Evolutionary conservation across 768 basidiomycete genomes (phyloP).

Genomic region (Gloeophyllum trabeum): DNA sequence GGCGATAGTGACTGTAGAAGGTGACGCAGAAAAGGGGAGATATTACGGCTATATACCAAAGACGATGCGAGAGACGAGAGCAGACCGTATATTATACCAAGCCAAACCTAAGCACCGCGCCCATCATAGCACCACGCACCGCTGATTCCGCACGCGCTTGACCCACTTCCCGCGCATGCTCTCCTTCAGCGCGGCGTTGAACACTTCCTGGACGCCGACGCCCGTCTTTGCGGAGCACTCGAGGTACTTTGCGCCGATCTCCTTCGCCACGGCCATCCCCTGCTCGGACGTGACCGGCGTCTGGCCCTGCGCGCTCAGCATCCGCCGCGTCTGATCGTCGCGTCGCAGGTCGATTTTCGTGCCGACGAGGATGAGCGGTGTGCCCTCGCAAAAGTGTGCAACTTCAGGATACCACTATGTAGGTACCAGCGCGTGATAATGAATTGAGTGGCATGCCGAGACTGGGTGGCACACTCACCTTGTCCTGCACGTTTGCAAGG

Average conservation of each 20-base stretch:
- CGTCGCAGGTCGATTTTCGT: conserved; percentile 88
- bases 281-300: conserved; percentile 74
- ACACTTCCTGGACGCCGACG: conserved; percentile 83
- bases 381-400: conserved; percentile 83
- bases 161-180: conserved; percentile 76
- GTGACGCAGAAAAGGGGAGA: background rate
- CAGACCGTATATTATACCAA: conserved; percentile 1
- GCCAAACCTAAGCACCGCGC: conserved; percentile 5
- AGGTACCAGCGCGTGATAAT: too few relatives aligned
- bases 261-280: conserved; percentile 75
- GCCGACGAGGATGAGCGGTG: conserved; percentile 84
- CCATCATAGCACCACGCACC: conserved; percentile 55
- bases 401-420: conserved; percentile 87
- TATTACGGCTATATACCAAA: background rate
- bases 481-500: conserved; percentile 84
- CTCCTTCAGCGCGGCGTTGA: conserved; percentile 79
- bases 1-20: conserved; percentile 1
- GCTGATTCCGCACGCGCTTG: conserved; percentile 55
- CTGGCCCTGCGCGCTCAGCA: conserved; percentile 85
- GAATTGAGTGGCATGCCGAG: conserved; percentile 7
- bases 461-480: conserved; percentile 45
- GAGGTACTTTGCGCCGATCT: conserved; percentile 88
- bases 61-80: background rate
- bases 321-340: conserved; percentile 77
- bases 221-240: conserved; percentile 96